Evolutionary conservation across 1,284 basidiomycete genomes (phyloP), one percentile per base, ranked within the genome.

Genomic region (Entoloma clypeatum): DNA sequence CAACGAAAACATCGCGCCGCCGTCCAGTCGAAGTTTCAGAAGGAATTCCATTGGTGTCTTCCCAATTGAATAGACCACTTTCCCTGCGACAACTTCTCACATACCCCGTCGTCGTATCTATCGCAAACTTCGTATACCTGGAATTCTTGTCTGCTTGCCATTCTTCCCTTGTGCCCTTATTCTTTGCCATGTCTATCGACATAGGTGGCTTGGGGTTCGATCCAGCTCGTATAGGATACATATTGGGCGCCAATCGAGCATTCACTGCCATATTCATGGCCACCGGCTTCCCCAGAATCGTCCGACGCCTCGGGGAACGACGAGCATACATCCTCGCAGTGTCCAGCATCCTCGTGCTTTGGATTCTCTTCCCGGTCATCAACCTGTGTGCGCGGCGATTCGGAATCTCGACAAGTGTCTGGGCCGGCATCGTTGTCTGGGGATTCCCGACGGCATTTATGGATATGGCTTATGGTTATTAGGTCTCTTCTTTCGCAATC

Each of bases 121-220:
- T 37, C 17, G 25, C 26, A 11, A 37, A 37, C 26, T 17, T 26
- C 18, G 26, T 28, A 26, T n/a, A n/a, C n/a, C 63, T 84, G 18
- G 74, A 76, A 14, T 67, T 81, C 45, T 56, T 82, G 7, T 77
- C 80, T 44, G 78, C 80, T 40, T 68, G 71, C 0, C 53, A 75
- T 27, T 65, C 60, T 33, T 74, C 77, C 5, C 66, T 84, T 17
- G 64, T 74, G 8, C 81, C 81, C 5, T 64, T 83, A 13, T 81
- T 81, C 60, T 71, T 75, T 48, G 72, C 78, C 18, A 81, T 78
- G 44, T 75, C 81, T 3, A 61, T 79, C 23, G 62, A 65, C 34
- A 61, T 74, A 27, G 81, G 81, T 27, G 79, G 81, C 13, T 64
- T 83, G 29, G 74, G 70, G 10, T 60, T 80, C n/a, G 50, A 63